phyloP scores from a whole-genome alignment of 2,329 filamentous ascomycete species.

The Colletotrichum sp. region DNA sequence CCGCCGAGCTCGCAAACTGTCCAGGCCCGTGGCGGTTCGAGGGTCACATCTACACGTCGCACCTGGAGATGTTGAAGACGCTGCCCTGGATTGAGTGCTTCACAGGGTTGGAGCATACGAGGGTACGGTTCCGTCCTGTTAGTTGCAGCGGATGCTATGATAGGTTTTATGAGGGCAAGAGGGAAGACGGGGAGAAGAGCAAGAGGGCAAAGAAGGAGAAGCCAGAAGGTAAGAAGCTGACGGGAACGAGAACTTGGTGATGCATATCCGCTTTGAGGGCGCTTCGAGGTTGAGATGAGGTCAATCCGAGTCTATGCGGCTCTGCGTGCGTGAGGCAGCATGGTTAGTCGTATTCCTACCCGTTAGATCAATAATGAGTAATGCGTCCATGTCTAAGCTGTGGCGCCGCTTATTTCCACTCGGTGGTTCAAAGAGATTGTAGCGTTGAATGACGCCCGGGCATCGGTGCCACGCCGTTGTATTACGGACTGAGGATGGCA shows the following conservation, averaged over 20 bases:
- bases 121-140: neutral
- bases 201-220: neutral
- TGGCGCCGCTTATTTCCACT: neutral
- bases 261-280: neutral
- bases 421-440: neutral
- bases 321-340: neutral
- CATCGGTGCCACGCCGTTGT: neutral
- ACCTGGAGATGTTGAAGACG: neutral
- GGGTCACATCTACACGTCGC: neutral
- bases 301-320: neutral
- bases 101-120: neutral
- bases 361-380: neutral
- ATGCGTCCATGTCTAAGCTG: neutral
- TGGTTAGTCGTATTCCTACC: neutral
- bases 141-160: neutral
- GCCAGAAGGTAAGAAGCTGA: neutral
- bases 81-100: neutral
- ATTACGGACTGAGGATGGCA: neutral
- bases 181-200: neutral
- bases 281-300: neutral
- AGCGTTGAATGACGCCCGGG: neutral
- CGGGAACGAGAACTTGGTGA: neutral
- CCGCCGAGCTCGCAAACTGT: neutral
- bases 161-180: neutral
- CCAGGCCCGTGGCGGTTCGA: neutral